Evolutionary conservation across 2,329 filamentous ascomycete genomes (phyloP).

Genomic region (Pseudocercospora musae): DNA sequence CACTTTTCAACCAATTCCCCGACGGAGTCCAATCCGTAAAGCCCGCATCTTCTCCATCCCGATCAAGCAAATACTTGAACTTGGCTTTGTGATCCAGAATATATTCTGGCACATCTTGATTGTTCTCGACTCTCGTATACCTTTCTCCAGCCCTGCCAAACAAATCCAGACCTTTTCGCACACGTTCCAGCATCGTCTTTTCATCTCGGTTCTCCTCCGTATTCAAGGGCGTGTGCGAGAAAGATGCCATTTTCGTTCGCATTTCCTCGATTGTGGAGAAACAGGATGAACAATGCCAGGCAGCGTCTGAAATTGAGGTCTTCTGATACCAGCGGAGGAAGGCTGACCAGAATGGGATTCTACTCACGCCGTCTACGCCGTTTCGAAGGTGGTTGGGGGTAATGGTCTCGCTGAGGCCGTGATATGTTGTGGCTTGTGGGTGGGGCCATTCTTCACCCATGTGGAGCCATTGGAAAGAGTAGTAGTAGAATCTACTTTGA

Average conservation of each 20-base stretch:
- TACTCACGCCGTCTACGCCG: slow-evolving; percentile 33
- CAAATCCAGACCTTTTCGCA: slow-evolving; percentile 54
- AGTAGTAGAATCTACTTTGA: slow-evolving; percentile 30
- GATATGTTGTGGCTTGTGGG: slow-evolving; percentile 59
- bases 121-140: slow-evolving; percentile 51
- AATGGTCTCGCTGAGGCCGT: slow-evolving; percentile 48
- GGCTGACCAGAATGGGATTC: slow-evolving; percentile 10
- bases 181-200: slow-evolving; percentile 49
- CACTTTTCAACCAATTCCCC: not conserved
- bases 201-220: slow-evolving; percentile 47
- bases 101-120: slow-evolving; percentile 53
- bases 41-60: slow-evolving; percentile 40
- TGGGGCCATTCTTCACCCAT: slow-evolving; percentile 50
- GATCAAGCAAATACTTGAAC: slow-evolving; percentile 41
- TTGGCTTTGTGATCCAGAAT: slow-evolving; percentile 36
- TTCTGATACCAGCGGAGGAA: slow-evolving; percentile 38
- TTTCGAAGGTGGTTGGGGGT: slow-evolving; percentile 53
- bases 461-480: slow-evolving; percentile 33
- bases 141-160: slow-evolving; percentile 51
- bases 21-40: slow-evolving; percentile 30
- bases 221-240: slow-evolving; percentile 56
- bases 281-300: slow-evolving; percentile 63
- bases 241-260: slow-evolving; percentile 55
- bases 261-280: slow-evolving; percentile 56
- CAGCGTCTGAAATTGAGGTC: slow-evolving; percentile 49